Evolutionary conservation across 768 basidiomycete species (phyloP).

Genomic region (Leccinum olivaceopallidum): DNA sequence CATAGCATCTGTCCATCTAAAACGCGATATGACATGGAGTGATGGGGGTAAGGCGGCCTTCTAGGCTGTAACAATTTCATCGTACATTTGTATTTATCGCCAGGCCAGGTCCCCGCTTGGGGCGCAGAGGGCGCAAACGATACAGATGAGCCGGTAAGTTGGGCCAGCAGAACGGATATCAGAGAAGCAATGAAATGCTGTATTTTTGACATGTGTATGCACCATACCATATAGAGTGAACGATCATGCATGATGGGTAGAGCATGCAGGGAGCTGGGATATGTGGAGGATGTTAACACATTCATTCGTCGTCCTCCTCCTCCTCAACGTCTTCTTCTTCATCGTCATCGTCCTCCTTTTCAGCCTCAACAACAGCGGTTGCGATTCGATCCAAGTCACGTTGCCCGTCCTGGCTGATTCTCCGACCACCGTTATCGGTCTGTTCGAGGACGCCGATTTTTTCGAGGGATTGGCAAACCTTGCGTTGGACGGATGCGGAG

Average conservation of each 20-base stretch:
- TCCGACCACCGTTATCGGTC: slow-evolving; percentile 90
- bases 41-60: too few relatives aligned
- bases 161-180: not conserved
- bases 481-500: slow-evolving; percentile 89
- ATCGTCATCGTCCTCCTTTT: slow-evolving; percentile 71
- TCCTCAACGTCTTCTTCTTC: slow-evolving; percentile 74
- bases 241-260: slow-evolving; percentile 22
- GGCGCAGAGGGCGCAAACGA: not conserved
- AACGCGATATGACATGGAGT: too few relatives aligned
- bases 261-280: slow-evolving; percentile 23
- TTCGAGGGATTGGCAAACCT: slow-evolving; percentile 95
- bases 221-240: slow-evolving; percentile 42
- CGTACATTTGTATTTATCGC: too few relatives aligned
- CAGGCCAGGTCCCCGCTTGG: too few relatives aligned
- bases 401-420: slow-evolving; percentile 96
- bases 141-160: too few relatives aligned
- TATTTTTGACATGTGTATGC: slow-evolving; percentile 36
- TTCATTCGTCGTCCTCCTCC: slow-evolving; percentile 49
- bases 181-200: slow-evolving; percentile 21
- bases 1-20: too few relatives aligned
- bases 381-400: slow-evolving; percentile 95
- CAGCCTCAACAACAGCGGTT: slow-evolving; percentile 81
- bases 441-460: slow-evolving; percentile 98
- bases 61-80: too few relatives aligned
- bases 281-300: slow-evolving; percentile 15